Conservation (phyloP, 805 yeast species). For the Teunomyces barrocoloradensis region DNA sequence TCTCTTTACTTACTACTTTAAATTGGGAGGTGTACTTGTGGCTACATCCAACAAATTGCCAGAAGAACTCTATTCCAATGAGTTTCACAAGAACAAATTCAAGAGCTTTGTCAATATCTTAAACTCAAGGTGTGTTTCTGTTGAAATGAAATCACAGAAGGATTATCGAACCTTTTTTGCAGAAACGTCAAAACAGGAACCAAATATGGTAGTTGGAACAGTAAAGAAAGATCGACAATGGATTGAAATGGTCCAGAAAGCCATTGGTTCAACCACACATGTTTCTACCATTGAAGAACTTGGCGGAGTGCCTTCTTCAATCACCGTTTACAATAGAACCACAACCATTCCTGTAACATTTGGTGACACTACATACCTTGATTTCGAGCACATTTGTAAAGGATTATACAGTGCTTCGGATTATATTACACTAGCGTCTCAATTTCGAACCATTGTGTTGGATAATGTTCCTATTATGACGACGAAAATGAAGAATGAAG, state of each 20-base stretch:
- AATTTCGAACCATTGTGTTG: slow-evolving; percentile 53
- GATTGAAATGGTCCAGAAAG: slow-evolving; percentile 27
- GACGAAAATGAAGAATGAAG: slow-evolving; percentile 59
- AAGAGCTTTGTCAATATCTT: slow-evolving; percentile 55
- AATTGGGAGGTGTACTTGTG: slow-evolving; percentile 69
- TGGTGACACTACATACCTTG: slow-evolving; percentile 41
- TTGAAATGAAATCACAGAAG: slow-evolving; percentile 57
- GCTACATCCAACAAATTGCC: slow-evolving; percentile 75
- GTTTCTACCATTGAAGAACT: slow-evolving; percentile 14
- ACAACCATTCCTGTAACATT: slow-evolving; percentile 46
- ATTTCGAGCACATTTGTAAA: slow-evolving; percentile 53
- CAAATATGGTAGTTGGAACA: slow-evolving; percentile 27
- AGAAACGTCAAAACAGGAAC: slow-evolving; percentile 16
- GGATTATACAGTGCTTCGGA: slow-evolving; percentile 64
- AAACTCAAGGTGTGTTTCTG: slow-evolving; percentile 55
- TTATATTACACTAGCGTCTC: slow-evolving; percentile 64
- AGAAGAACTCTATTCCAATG: slow-evolving; percentile 66
- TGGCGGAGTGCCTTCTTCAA: slow-evolving; percentile 20
- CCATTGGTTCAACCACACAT: background rate
- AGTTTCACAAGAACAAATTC: slow-evolving; percentile 58
- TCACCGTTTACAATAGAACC: slow-evolving; percentile 57
- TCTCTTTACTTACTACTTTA: slow-evolving; percentile 66
- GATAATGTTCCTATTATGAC: slow-evolving; percentile 62
- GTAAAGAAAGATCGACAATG: slow-evolving; percentile 29
- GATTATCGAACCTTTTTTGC: slow-evolving; percentile 50